Evolutionary conservation across 192 early-diverging fungal species (phyloP).

Genomic region (Gryganskiella cystojenkinii): DNA sequence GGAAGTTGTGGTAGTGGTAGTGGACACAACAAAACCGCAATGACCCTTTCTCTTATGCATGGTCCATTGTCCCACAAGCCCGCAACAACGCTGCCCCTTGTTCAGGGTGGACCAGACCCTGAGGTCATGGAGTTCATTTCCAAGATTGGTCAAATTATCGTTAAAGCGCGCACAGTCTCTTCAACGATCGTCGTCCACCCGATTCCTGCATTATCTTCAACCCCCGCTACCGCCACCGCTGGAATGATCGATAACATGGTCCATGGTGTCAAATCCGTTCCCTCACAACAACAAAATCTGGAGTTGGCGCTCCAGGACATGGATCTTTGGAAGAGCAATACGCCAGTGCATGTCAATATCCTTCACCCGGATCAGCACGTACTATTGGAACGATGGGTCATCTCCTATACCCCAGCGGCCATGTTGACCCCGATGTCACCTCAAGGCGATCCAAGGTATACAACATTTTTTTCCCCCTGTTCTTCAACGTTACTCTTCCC

Average conservation of each 20-base stretch:
- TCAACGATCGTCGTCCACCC: conserved; percentile 3
- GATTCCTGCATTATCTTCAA: too few species aligned
- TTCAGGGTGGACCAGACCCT: conserved; percentile 24
- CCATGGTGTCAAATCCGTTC: not conserved
- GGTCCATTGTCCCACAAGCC: conserved; percentile 3
- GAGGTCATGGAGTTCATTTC: conserved; percentile 51
- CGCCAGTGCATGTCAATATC: conserved; percentile 47
- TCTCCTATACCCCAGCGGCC: conserved; percentile 29
- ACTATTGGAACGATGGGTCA: conserved; percentile 45
- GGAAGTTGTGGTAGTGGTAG: too few species aligned
- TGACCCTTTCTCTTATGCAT: not conserved
- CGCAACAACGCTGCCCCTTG: not conserved
- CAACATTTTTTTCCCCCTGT: too few species aligned
- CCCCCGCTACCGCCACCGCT: not conserved
- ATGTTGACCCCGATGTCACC: conserved; percentile 1
- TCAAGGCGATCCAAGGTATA: conserved; percentile 20
- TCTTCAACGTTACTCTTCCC: too few species aligned
- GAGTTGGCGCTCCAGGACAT: conserved; percentile 35
- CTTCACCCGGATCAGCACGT: conserved; percentile 34
- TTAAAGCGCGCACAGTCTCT: conserved; percentile 37
- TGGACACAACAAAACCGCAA: too few species aligned
- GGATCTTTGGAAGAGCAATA: conserved; percentile 43
- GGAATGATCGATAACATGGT: not conserved
- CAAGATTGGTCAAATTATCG: conserved; percentile 49
- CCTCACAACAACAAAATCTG: conserved; percentile 23